Percentiles rank a stretch among this genome's conserved stretches.
Evolutionary conservation across 1,284 basidiomycete species (phyloP).

Genomic region (Coriolopsis trogii): DNA sequence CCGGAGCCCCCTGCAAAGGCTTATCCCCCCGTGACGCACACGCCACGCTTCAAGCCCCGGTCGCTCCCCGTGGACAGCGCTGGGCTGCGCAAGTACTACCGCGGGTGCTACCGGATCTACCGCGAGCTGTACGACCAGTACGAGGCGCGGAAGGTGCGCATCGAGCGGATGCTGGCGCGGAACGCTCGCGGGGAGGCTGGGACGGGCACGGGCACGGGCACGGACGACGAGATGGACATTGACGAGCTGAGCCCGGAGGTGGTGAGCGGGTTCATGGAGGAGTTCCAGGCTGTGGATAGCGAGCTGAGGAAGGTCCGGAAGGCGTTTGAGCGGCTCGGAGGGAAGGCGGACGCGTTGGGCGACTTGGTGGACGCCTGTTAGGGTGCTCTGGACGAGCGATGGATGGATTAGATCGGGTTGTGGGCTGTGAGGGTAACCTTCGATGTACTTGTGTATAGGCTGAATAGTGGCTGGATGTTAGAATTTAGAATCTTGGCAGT

Average conservation of each 20-base stretch:
- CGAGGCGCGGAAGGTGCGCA: constrained; percentile 48
- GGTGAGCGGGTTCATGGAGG: constrained; percentile 42
- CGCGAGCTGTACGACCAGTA: constrained; percentile 48
- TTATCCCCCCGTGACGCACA: constrained; percentile 16
- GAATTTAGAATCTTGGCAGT: too few relatives aligned
- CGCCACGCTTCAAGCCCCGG: constrained; percentile 23
- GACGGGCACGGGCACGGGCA: too few relatives aligned
- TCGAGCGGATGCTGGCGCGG: constrained; percentile 44
- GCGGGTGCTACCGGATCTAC: constrained; percentile 52
- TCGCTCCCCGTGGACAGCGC: constrained; percentile 51
- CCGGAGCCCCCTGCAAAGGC: constrained; percentile 22
- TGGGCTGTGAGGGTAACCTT: neutral
- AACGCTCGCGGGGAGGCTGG: constrained; percentile 37
- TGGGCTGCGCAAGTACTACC: constrained; percentile 54
- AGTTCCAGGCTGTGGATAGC: constrained; percentile 17
- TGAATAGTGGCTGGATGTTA: too few relatives aligned
- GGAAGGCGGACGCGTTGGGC: constrained; percentile 9
- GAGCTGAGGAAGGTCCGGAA: constrained; percentile 24
- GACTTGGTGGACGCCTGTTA: constrained; percentile 13
- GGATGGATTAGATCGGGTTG: neutral
- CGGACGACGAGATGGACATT: constrained; percentile 49
- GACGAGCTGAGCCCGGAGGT: constrained; percentile 59
- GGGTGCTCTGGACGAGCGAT: too few relatives aligned
- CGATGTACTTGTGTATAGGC: neutral
- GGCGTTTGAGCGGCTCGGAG: constrained; percentile 14